phyloP scores from a whole-genome alignment of 768 basidiomycete genomes.

The Trametes elegans region DNA sequence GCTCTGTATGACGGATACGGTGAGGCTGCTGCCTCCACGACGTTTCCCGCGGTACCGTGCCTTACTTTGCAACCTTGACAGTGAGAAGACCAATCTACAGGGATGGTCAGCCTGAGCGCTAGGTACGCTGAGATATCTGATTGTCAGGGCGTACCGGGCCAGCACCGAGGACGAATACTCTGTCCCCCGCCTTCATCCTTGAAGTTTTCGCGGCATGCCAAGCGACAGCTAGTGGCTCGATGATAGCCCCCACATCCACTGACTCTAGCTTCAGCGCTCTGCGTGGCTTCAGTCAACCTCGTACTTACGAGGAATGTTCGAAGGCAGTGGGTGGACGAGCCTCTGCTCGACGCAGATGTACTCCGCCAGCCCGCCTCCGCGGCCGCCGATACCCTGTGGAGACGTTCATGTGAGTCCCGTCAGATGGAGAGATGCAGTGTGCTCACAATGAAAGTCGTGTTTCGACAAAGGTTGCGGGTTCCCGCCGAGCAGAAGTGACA shows the following conservation, averaged over 20 bases:
- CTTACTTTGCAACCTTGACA: conserved; percentile 18
- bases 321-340: conserved; percentile 40
- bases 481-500: conserved; percentile 35
- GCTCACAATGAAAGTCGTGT: conserved; percentile 37
- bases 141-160: conserved; percentile 38
- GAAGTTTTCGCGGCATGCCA: conserved; percentile 46
- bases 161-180: conserved; percentile 41
- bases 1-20: conserved; percentile 14
- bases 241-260: conserved; percentile 49
- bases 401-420: too few relatives aligned
- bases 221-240: conserved; percentile 48
- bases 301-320: conserved; percentile 36
- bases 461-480: neutral
- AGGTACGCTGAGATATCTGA: too few relatives aligned
- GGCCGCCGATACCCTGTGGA: conserved; percentile 37
- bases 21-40: neutral
- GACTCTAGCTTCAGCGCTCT: neutral
- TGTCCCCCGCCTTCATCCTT: conserved; percentile 37
- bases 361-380: conserved; percentile 44
- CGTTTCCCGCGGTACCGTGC: neutral
- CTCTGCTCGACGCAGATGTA: conserved; percentile 36
- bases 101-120: neutral
- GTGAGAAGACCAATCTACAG: conserved; percentile 24
- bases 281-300: neutral
- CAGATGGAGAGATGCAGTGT: too few relatives aligned